Evolutionary conservation across 2,329 filamentous ascomycete genomes (phyloP), one percentile per base, ranked within the genome.

Genomic region (Microascus cirrosus): DNA sequence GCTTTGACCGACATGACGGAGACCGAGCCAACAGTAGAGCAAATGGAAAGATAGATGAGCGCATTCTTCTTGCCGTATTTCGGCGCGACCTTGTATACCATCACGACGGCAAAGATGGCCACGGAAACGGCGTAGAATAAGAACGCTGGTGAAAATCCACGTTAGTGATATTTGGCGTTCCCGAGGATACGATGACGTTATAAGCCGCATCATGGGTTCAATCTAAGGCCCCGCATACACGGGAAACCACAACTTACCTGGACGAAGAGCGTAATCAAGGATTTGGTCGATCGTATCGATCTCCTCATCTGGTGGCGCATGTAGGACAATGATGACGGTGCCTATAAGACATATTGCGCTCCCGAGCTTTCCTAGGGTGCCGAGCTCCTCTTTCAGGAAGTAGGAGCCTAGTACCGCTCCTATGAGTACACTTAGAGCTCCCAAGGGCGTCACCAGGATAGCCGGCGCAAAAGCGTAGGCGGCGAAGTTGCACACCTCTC

Each of bases 1-100:
- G 94, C 94, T 77, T 99, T 99, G 73, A 97, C 89, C 35, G 94
- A 91, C 94, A 99, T 99, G 77, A 99, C 93, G 13, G 94, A 97
- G 61, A 99, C 87, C 56, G 92, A 96, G 66, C 94, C 94, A 62
- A 96, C 92, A 3, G 92, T 95, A 56, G 92, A 96, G 80, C 94
- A 99, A 65, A 99, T 97, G 64, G 92, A 96, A 64, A 99, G 85
- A 73, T 93, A 99, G 65, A 99, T 88, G 65, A 99, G 82, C 11
- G 94, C 93, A 70, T 97, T 99, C 74, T 89, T 92, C 79, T 90
- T 95, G 69, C 94, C 94, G 67, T 99, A 86, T 58, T 85, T 76
- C 0, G 94, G 94, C 8, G 91, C 90, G 62, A 99, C 80, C 71
- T 86, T 89, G 79, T 99, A 99, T 65, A 99, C 97, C 93, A 97